Evolutionary conservation across 2,329 filamentous ascomycete genomes (phyloP), one percentile per base, ranked within the genome.

Genomic region (Diaporthe citriasiana): DNA sequence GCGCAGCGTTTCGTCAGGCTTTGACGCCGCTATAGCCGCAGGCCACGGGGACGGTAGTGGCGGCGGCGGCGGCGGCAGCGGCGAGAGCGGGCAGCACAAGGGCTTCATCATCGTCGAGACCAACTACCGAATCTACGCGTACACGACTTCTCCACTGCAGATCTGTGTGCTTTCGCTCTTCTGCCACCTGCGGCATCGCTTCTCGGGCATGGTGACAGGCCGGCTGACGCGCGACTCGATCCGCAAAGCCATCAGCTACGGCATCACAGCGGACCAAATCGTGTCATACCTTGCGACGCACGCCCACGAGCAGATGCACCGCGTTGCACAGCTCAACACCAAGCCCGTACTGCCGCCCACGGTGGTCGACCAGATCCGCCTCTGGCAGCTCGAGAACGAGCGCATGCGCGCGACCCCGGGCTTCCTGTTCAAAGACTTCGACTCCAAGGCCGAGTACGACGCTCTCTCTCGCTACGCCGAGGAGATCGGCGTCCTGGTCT

Each of bases 341-440:
- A 88, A 87, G 76, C 93, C 95, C 1, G 90, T 98, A 22, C 89
- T 99, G 2, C 97, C 97, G 1, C 95, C 97, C 0, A 98, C 97
- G 0, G 97, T 99, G 22, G 94, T 98, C 76, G 97, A 99, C 83
- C 97, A 99, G 86, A 98, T 99, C 79, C 90, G 95, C 2, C 90
- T 99, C 27, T 99, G 97, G 97, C 96, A 99, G 85, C 92, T 98
- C 70, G 97, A 99, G 83, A 95, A 96, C 77, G 97, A 99, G 85
- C 90, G 97, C 68, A 97, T 99, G 90, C 94, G 93, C 82, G 91
- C 94, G 1, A 95, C 92, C 7, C 86, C 89, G 0, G 97, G 97
- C 0, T 98, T 95, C 82, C 82, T 98, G 38, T 97, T 99, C 86
- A 93, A 93, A 80, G 96, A 98, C 76, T 98, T 98, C 80, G 90